phyloP scores from a whole-genome alignment of 805 yeast species.

The Lachancea quebecensis region DNA sequence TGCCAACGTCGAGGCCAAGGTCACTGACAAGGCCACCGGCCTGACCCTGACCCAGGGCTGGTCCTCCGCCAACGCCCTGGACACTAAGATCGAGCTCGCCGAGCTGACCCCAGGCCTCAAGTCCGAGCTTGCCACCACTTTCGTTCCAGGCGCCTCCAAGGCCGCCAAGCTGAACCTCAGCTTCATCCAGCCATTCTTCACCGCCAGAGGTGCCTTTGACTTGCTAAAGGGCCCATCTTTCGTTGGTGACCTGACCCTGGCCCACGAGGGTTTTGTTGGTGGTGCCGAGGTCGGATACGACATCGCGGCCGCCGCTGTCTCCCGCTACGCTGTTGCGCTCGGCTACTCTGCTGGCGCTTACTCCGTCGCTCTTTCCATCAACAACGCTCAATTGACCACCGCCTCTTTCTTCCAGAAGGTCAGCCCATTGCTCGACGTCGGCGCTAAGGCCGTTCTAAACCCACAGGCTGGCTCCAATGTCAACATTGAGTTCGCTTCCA shows the following conservation, averaged over 20 bases:
- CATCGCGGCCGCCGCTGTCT: conserved; percentile 83
- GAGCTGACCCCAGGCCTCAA: conserved; percentile 94
- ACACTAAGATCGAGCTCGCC: conserved; percentile 87
- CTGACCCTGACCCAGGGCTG: conserved; percentile 95
- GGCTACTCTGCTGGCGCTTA: conserved; percentile 89
- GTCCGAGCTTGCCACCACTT: conserved; percentile 82
- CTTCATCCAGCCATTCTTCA: conserved; percentile 88
- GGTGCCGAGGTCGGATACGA: conserved; percentile 98
- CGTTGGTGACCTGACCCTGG: conserved; percentile 89
- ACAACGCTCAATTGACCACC: conserved; percentile 81
- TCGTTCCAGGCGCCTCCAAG: conserved; percentile 79
- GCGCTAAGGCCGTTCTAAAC: conserved; percentile 96
- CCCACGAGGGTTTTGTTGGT: conserved; percentile 93
- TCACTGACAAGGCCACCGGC: conserved; percentile 87
- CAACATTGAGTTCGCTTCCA: conserved; percentile 91
- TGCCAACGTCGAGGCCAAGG: conserved; percentile 86
- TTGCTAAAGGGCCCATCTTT: conserved; percentile 92
- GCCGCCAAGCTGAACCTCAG: conserved; percentile 83
- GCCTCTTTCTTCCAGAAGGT: conserved; percentile 98
- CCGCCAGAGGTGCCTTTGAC: conserved; percentile 92
- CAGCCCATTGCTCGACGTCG: conserved; percentile 86
- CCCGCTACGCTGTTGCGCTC: conserved; percentile 87
- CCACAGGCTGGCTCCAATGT: conserved; percentile 67
- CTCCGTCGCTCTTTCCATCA: conserved; percentile 63
- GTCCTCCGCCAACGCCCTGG: conserved; percentile 88